Base-by-base conservation (phyloP, 2,329 filamentous ascomycete species). In the Cercospora zeae-maydis region DNA sequence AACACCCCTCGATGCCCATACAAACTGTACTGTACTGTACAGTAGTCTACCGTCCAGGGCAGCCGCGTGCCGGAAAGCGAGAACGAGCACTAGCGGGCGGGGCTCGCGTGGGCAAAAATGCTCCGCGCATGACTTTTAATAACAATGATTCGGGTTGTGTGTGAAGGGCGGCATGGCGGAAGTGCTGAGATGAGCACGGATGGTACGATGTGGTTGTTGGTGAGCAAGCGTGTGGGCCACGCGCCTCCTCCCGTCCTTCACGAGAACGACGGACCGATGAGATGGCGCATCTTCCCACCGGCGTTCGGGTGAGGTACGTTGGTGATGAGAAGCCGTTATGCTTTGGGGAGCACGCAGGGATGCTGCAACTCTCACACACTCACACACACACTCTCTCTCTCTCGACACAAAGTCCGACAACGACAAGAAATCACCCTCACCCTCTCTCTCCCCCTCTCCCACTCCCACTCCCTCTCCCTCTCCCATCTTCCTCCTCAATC, bases 271-370 rank as follows among this genome's bases (percentile, higher is more conserved):
- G 24, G 49, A 52, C 49, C 30, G 54, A 57, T 37, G 52, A 37
- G 52, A 24, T 14, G 30, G 30, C 30, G 31, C 54, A 7, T 6
- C 19, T 21, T 52, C 27, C 19, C 47, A 52, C 24, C 47, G 47
- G 16, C 47, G 47, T 21, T n/a, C 47, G 47, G 14, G 10, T 27
- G 24, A 27, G 24, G 24, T 27, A 6, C 24, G 47, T 52, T 52
- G 47, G 51, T 30, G 33, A 27, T 27, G 24, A 6, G 24, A n/a
- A 57, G 54, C 34, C 13, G 14, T 42, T 21, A 30, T 30, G 16
- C 34, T 45, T 57, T 57, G 14, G 31, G 21, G 33, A n/a, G 24
- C 34, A 33, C n/a, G 54, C 54, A 57, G 54, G 54, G 54, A 57
- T 57, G n/a, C n/a, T n/a, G n/a, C n/a, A n/a, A n/a, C n/a, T n/a